phyloP scores from a whole-genome alignment of 1,284 basidiomycete genomes.

The Ceratobasidium theobromae region DNA sequence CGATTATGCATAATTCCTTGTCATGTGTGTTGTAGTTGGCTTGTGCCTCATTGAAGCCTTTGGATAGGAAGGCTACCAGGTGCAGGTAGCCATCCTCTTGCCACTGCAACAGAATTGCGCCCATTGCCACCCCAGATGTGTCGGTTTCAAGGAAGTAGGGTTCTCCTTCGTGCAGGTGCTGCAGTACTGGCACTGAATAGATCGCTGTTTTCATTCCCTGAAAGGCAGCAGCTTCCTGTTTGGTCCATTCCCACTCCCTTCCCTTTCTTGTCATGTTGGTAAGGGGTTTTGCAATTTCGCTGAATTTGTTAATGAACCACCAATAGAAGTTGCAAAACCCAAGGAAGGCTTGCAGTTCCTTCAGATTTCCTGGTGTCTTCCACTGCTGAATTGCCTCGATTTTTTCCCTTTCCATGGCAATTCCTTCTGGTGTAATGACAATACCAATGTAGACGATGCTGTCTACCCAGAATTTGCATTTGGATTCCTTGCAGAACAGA shows the following conservation, averaged over 20 bases:
- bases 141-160: too few species aligned
- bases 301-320: slow-evolving; percentile 42
- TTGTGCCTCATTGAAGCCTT: not conserved
- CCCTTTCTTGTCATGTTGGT: slow-evolving; percentile 37
- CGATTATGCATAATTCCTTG: slow-evolving; percentile 28
- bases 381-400: not conserved
- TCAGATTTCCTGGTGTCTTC: not conserved
- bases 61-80: not conserved
- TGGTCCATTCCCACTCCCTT: slow-evolving; percentile 35
- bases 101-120: too few species aligned
- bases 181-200: too few species aligned
- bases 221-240: slow-evolving; percentile 38
- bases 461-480: too few species aligned
- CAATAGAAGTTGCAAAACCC: slow-evolving; percentile 44
- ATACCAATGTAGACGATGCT: too few species aligned
- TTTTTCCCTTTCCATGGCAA: too few species aligned
- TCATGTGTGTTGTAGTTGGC: not conserved
- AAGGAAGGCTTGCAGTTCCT: slow-evolving; percentile 38
- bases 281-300: slow-evolving; percentile 39
- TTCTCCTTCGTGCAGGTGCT: too few species aligned
- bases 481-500: too few species aligned
- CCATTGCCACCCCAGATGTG: too few species aligned
- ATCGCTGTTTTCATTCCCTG: slow-evolving; percentile 38
- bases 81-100: not conserved
- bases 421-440: slow-evolving; percentile 6